A percentile compares a stretch with the other conserved stretches of the same genome.
These are phyloP conservation scores for Boletus pseudo-olivaceus DNA, from an alignment of 768 basidiomycete species.

Conservation along the genomic window DNA sequence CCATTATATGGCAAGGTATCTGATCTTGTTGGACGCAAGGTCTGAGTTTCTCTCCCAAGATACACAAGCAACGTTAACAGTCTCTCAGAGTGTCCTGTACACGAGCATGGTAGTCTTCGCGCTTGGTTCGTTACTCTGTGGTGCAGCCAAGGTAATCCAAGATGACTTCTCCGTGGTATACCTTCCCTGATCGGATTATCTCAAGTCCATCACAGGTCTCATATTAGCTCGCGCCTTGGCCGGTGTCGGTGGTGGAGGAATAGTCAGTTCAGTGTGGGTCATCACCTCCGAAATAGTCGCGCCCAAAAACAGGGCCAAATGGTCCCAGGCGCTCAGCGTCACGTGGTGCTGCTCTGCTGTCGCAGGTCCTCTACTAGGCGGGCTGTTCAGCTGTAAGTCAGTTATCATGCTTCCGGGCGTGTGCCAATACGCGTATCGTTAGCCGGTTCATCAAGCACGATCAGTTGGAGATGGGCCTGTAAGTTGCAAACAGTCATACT, in stretches of 20 bases:
- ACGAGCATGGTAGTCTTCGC: constrained; percentile 72
- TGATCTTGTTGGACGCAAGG: constrained; percentile 78
- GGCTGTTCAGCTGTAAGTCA: constrained; percentile 69
- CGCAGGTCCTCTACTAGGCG: constrained; percentile 81
- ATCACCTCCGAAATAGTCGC: constrained; percentile 84
- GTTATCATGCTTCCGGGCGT: constrained; percentile 9
- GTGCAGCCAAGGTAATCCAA: constrained; percentile 57
- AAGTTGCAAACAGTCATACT: constrained; percentile 32
- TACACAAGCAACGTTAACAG: constrained; percentile 1
- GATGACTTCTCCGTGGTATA: constrained; percentile 14
- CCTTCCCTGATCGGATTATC: constrained; percentile 17
- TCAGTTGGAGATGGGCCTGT: constrained; percentile 88
- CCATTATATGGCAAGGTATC: constrained; percentile 79
- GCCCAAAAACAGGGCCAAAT: constrained; percentile 65
- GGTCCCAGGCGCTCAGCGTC: constrained; percentile 80
- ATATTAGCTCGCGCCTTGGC: constrained; percentile 63
- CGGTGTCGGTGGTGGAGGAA: constrained; percentile 84
- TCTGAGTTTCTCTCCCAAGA: constrained; percentile 29
- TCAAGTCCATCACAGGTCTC: constrained; percentile 50
- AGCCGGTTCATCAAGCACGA: constrained; percentile 26
- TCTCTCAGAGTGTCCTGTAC: constrained; percentile 59
- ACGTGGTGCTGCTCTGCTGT: constrained; percentile 87
- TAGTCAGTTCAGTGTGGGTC: constrained; percentile 82
- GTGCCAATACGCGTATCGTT: constrained; percentile 20
- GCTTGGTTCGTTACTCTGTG: constrained; percentile 77